These are phyloP conservation scores for Aureobasidium zeae DNA, from an alignment of 2,329 filamentous ascomycete species.

Conservation along the genomic window DNA sequence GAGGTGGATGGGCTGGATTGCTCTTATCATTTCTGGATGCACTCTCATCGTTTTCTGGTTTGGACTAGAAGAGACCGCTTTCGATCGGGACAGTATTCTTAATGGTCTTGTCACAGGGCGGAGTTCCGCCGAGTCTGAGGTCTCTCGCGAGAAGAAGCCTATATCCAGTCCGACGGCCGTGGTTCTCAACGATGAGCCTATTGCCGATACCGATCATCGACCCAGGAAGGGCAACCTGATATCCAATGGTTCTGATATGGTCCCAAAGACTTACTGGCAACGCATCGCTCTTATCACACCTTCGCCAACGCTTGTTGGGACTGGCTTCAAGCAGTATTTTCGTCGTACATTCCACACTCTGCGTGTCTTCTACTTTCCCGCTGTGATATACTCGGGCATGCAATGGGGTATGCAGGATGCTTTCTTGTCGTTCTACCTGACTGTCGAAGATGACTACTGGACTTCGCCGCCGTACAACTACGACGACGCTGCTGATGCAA, in stretches of 20 bases:
- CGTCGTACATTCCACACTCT: constrained; percentile 46
- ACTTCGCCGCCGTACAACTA: constrained; percentile 48
- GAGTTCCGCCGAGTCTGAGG: background rate
- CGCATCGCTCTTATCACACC: constrained; percentile 49
- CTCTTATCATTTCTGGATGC: constrained; percentile 40
- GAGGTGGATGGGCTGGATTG: constrained; percentile 48
- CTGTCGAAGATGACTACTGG: constrained; percentile 49
- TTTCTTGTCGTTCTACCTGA: constrained; percentile 52
- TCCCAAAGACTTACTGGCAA: constrained; percentile 44
- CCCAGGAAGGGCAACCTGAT: constrained; percentile 11
- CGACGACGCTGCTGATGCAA: constrained; percentile 43
- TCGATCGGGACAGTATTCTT: constrained; percentile 26
- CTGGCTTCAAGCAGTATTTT: constrained; percentile 46
- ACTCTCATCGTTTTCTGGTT: constrained; percentile 44
- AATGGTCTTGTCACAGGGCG: constrained; percentile 7
- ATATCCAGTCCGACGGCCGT: constrained; percentile 2
- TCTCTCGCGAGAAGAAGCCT: constrained; percentile 11
- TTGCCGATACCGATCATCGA: background rate
- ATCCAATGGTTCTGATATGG: constrained; percentile 10
- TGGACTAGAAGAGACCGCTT: constrained; percentile 45
- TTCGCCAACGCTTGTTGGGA: constrained; percentile 44
- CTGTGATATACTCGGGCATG: constrained; percentile 48
- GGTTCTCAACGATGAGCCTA: background rate
- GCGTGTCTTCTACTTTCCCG: constrained; percentile 49
- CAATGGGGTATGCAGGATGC: constrained; percentile 54